Base-by-base conservation (phyloP, 2,329 filamentous ascomycete genomes). In the Sporothrix schenckii region DNA sequence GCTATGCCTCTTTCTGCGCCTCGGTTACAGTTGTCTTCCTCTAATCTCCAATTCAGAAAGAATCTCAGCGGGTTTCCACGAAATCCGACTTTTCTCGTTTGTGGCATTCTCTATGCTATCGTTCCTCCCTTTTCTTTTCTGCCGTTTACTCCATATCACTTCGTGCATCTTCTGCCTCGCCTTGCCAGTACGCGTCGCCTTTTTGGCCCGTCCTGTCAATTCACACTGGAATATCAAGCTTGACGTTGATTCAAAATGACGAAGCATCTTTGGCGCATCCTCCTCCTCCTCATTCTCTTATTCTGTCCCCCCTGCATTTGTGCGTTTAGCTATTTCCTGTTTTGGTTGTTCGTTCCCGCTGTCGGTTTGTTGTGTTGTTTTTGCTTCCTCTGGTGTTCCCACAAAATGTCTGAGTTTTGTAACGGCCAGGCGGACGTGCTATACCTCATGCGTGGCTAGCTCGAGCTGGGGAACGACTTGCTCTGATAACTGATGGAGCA, bases 1-100 rank as follows among this genome's bases (percentile, higher is more conserved):
- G 13, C 63, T 21, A 39, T 66, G 21, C 50, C 50, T 67, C 50
- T 54, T 67, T 14, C 34, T n/a, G 49, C 65, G n/a, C 50, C 65
- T 67, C 65, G 65, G 65, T 67, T 67, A 67, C 65, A 52, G 27
- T 50, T 54, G 30, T 47, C 4, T 54, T 34, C n/a, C 50, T 54
- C 30, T 19, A 41, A 39, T 47, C n/a, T 65, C 63, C 63, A 66
- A 66, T 24, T 13, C 41, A 44, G 41, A 44, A 16, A 44, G 14
- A 44, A 16, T 41, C 30, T 47, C 47, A 14, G 44, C 19, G 27
- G 27, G 14, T 53, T 50, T 53, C 27, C 61, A 34, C 44, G 34
- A 6, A 53, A 67, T 67, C 49, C 27, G 54, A 44, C 50, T n/a
- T 56, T 27, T 30, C 27, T 24, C 41, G 6, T 1, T 34, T 34